Conservation (phyloP, 306 rosid genomes). For the Cicer cuneatum region DNA sequence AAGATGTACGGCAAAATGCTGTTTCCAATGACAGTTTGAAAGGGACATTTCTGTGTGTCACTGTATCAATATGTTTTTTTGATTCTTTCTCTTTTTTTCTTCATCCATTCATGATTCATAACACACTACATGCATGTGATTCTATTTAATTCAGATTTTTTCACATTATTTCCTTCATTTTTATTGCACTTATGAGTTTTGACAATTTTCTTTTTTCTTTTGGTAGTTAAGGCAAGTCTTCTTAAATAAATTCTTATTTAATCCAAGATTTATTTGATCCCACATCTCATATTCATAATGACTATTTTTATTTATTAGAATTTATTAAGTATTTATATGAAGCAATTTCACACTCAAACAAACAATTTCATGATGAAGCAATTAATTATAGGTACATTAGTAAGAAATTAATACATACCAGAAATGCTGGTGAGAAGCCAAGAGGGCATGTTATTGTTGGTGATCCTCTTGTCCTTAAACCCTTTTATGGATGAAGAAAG, state of each 20-base stretch:
- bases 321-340: neutral
- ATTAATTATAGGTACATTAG: conserved; percentile 1
- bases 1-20: conserved; percentile 38
- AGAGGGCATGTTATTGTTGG: conserved; percentile 50
- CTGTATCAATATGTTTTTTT: neutral
- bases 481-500: conserved; percentile 42
- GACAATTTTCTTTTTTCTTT: neutral
- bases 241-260: neutral
- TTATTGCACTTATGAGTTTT: neutral
- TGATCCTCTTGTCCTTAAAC: conserved; percentile 40
- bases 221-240: neutral
- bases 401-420: conserved; percentile 54
- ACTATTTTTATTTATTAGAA: neutral
- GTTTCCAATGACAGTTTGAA: conserved; percentile 49
- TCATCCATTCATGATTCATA: conserved; percentile 29
- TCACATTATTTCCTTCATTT: neutral
- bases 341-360: neutral
- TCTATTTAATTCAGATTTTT: conserved; percentile 39
- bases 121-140: conserved; percentile 45
- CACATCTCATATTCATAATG: too few relatives aligned
- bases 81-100: conserved; percentile 38
- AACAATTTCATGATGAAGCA: neutral
- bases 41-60: conserved; percentile 41
- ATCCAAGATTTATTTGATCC: neutral
- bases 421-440: conserved; percentile 59